phyloP scores from a whole-genome alignment of 148 eudicot species.

The Nyssa sinensis region DNA sequence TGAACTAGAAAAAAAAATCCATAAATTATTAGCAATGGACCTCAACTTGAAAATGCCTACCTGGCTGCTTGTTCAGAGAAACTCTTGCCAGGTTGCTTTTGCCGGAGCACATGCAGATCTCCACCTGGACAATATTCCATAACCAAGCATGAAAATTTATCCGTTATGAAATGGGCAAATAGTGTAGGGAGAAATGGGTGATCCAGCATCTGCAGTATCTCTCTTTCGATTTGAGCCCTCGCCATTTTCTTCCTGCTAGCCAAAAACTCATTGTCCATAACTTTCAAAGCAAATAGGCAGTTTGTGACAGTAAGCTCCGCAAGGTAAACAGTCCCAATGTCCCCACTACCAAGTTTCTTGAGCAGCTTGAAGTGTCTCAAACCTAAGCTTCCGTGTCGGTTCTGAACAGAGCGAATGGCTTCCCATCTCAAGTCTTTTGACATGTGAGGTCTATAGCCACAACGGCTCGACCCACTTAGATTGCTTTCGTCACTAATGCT shows the following conservation, averaged over 20 bases:
- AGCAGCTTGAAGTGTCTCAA: conserved; percentile 69
- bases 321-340: conserved; percentile 78
- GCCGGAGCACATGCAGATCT: conserved; percentile 80
- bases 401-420: conserved; percentile 43
- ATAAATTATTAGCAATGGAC: not conserved
- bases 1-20: not conserved
- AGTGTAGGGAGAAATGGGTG: conserved; percentile 94
- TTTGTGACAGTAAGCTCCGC: conserved; percentile 57
- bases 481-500: conserved; percentile 67
- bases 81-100: conserved; percentile 60
- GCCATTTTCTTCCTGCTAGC: conserved; percentile 53
- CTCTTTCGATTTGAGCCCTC: conserved; percentile 75
- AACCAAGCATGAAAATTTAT: conserved; percentile 69
- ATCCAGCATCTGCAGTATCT: conserved; percentile 75
- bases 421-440: conserved; percentile 81
- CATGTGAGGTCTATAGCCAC: conserved; percentile 73
- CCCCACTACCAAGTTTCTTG: conserved; percentile 78
- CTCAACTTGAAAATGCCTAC: conserved; percentile 32
- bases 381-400: conserved; percentile 45
- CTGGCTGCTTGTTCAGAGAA: conserved; percentile 81
- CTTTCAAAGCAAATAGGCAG: conserved; percentile 84
- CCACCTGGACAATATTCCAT: conserved; percentile 93
- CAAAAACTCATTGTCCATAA: conserved; percentile 80
- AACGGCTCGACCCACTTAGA: conserved; percentile 53
- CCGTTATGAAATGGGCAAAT: conserved; percentile 68